Evolutionary conservation across 1,139 yeast genomes (phyloP).

Genomic region (Blastobotrys aristatus): DNA sequence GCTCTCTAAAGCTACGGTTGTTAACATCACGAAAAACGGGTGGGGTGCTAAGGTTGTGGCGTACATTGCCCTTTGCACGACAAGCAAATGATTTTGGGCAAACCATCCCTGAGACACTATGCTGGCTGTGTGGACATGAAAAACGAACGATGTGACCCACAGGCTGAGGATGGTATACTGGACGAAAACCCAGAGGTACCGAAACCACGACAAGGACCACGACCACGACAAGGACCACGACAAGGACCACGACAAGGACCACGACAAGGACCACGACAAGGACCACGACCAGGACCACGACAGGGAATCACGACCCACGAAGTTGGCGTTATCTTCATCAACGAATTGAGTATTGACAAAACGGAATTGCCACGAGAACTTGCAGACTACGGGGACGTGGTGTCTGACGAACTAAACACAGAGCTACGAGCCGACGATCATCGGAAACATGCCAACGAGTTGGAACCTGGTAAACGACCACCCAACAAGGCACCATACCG

Average conservation of each 20-base stretch:
- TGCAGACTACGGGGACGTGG: not conserved
- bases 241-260: not conserved
- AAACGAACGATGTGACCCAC: not conserved
- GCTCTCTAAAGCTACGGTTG: not conserved
- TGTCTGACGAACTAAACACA: not conserved
- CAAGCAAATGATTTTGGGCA: not conserved
- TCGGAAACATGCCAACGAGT: not conserved
- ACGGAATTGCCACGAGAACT: not conserved
- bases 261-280: not conserved
- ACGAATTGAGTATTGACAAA: not conserved
- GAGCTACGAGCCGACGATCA: not conserved
- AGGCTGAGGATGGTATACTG: not conserved
- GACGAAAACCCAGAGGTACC: not conserved
- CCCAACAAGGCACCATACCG: slow-evolving; percentile 1
- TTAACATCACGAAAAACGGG: not conserved
- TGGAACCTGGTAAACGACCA: not conserved
- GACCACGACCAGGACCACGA: not conserved
- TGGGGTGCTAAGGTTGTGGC: not conserved
- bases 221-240: not conserved
- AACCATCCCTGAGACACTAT: not conserved
- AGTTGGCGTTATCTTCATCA: not conserved
- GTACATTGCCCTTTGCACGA: not conserved
- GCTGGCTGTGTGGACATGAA: not conserved
- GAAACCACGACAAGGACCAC: not conserved
- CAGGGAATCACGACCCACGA: not conserved